Percentiles rank a stretch among this genome's conserved stretches.
phyloP scores from a whole-genome alignment of 129 eudicot genomes.

The Chrysanthemum lavandulifolium region DNA sequence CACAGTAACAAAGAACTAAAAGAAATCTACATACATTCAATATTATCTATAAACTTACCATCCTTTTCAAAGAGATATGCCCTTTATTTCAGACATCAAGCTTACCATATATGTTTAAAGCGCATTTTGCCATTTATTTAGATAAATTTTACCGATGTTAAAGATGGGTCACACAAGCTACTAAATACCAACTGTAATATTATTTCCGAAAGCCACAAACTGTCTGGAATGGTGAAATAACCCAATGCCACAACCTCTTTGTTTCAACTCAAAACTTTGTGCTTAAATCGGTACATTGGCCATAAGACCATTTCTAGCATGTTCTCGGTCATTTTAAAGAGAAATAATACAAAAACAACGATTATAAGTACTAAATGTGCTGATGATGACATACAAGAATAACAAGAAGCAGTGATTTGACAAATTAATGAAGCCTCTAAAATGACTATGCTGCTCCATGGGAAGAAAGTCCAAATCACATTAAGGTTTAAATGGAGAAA shows the following conservation, averaged over 20 bases:
- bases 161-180: background rate
- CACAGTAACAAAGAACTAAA: too few relatives aligned
- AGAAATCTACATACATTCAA: background rate
- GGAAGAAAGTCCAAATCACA: slow-evolving; percentile 1
- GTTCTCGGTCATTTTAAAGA: background rate
- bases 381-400: slow-evolving; percentile 3
- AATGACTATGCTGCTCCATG: background rate
- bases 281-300: slow-evolving; percentile 10
- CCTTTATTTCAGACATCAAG: too few relatives aligned
- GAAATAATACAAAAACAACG: background rate
- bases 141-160: background rate
- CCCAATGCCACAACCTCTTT: slow-evolving; percentile 5
- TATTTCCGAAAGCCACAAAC: slow-evolving; percentile 13
- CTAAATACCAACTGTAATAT: background rate
- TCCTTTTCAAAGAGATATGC: too few relatives aligned
- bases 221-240: slow-evolving; percentile 6
- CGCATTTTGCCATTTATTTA: background rate
- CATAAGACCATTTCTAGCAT: slow-evolving; percentile 3
- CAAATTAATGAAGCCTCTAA: slow-evolving; percentile 12
- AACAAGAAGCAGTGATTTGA: slow-evolving; percentile 1
- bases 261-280: slow-evolving; percentile 14
- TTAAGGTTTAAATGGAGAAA: slow-evolving; percentile 83
- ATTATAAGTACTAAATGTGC: background rate
- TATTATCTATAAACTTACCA: too few relatives aligned
- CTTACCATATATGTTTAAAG: too few relatives aligned